These are phyloP conservation scores for Saturnispora diversa DNA, from an alignment of 805 yeast genomes.

Conservation along the genomic window DNA sequence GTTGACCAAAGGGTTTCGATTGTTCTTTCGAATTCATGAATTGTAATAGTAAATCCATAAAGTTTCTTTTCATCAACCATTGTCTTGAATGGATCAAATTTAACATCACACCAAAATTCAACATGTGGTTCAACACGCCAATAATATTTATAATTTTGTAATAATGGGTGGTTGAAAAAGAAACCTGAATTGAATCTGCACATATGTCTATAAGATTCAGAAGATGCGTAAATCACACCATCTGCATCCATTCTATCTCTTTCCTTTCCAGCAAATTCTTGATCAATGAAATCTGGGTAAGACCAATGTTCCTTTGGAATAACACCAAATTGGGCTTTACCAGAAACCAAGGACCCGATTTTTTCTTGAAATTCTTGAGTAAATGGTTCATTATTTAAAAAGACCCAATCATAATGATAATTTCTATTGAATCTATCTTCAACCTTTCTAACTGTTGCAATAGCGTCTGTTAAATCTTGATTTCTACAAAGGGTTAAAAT, in stretches of 20 bases:
- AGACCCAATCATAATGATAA: constrained; percentile 87
- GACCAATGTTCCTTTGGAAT: constrained; percentile 82
- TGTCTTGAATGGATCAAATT: constrained; percentile 52
- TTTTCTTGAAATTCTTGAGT: constrained; percentile 56
- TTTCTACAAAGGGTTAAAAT: constrained; percentile 65
- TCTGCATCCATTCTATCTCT: constrained; percentile 47
- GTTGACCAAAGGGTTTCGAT: constrained; percentile 52
- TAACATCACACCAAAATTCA: constrained; percentile 50
- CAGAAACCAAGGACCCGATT: constrained; percentile 50
- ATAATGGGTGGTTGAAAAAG: constrained; percentile 51
- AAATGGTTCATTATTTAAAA: constrained; percentile 75
- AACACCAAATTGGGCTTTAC: constrained; percentile 60
- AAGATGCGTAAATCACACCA: constrained; percentile 33
- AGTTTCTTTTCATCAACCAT: constrained; percentile 46
- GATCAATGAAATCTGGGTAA: constrained; percentile 74
- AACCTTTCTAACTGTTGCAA: constrained; percentile 56
- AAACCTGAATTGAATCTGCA: constrained; percentile 41
- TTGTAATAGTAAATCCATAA: constrained; percentile 61
- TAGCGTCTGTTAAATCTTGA: constrained; percentile 48
- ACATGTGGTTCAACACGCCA: constrained; percentile 77
- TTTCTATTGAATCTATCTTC: constrained; percentile 75
- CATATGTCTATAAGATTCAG: constrained; percentile 40
- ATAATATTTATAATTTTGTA: constrained; percentile 55
- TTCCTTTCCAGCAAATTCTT: constrained; percentile 54
- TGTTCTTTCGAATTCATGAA: constrained; percentile 55